These are phyloP conservation scores for Rhododendron mucronatum DNA, from an alignment of 148 eudicot genomes.

Conservation along the genomic window DNA sequence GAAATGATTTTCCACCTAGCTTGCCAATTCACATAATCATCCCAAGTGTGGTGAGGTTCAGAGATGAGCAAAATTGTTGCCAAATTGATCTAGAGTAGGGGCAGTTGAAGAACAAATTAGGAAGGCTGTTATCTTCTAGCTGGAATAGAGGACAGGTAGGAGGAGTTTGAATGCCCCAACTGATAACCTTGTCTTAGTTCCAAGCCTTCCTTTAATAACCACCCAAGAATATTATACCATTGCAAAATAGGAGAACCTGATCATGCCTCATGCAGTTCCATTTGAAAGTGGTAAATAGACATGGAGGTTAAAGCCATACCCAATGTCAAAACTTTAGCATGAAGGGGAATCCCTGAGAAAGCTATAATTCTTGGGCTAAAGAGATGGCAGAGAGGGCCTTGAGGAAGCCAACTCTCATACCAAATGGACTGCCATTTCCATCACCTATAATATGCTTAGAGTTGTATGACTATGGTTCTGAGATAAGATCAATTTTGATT, in stretches of 20 bases:
- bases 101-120: not conserved
- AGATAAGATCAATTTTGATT: not conserved
- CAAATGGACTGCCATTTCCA: not conserved
- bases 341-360: not conserved
- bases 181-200: not conserved
- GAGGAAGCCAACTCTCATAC: not conserved
- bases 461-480: not conserved
- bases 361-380: not conserved
- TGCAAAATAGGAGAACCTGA: not conserved
- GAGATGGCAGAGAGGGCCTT: not conserved
- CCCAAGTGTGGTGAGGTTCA: not conserved
- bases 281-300: not conserved
- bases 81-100: not conserved
- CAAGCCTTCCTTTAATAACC: not conserved
- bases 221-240: not conserved
- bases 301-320: not conserved
- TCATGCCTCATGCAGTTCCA: not conserved
- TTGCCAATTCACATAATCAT: not conserved
- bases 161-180: not conserved
- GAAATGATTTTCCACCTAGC: not conserved
- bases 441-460: not conserved
- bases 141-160: not conserved
- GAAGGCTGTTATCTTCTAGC: not conserved
- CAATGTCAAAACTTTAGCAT: not conserved
- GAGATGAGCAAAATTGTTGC: not conserved